Conservation (phyloP, 2,329 filamentous ascomycete species). For the Neonectria coccinea region DNA sequence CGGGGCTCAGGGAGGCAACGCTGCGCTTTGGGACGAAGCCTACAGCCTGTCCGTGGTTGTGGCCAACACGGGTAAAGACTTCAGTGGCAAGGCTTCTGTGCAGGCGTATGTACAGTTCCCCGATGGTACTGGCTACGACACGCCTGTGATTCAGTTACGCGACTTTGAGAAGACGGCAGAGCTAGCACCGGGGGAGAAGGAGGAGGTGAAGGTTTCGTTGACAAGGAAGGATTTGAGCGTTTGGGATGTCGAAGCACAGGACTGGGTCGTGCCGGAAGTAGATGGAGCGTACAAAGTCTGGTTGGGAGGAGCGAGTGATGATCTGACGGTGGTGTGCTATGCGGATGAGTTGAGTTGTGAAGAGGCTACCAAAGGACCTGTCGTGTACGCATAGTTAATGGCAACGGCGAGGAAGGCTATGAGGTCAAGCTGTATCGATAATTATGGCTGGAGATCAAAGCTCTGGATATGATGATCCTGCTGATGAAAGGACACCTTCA, state of each 20-base stretch:
- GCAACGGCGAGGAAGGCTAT: too few species aligned
- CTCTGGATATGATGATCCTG: too few species aligned
- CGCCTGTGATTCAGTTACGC: constrained; percentile 74
- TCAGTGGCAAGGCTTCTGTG: constrained; percentile 58
- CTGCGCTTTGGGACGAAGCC: constrained; percentile 68
- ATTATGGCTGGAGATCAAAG: too few species aligned
- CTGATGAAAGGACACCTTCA: too few species aligned
- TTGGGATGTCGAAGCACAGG: constrained; percentile 75
- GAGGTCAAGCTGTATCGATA: too few species aligned
- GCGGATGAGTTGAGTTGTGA: constrained; percentile 48
- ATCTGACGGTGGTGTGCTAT: constrained; percentile 48
- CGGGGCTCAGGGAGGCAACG: constrained; percentile 77
- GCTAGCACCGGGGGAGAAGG: constrained; percentile 65
- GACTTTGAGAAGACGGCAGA: constrained; percentile 76
- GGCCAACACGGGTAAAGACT: constrained; percentile 62
- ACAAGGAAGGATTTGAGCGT: constrained; percentile 78
- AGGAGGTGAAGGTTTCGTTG: constrained; percentile 67
- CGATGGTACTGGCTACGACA: constrained; percentile 61
- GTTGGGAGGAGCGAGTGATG: constrained; percentile 55
- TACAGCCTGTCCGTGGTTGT: constrained; percentile 60
- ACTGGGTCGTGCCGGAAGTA: constrained; percentile 68
- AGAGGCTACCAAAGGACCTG: constrained; percentile 20
- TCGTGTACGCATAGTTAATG: constrained; percentile 5
- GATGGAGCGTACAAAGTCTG: constrained; percentile 54
- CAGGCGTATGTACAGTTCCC: constrained; percentile 62